Evolutionary conservation across 2,329 filamentous ascomycete species (phyloP).

Genomic region (Calycina marina): DNA sequence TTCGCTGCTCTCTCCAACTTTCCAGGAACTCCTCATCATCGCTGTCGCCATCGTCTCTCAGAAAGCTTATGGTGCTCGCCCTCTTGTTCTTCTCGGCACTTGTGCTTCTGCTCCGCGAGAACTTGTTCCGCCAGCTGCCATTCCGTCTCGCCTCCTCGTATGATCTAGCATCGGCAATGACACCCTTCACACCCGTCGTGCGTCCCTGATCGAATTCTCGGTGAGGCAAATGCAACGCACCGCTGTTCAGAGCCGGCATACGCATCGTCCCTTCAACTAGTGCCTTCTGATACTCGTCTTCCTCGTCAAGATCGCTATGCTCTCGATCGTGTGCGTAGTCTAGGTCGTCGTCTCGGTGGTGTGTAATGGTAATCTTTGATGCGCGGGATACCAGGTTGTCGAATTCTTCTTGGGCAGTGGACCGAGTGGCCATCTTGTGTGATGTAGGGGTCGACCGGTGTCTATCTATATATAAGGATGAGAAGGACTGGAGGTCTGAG

Average conservation of each 20-base stretch:
- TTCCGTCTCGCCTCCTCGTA: constrained; percentile 51
- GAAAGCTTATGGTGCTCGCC: constrained; percentile 10
- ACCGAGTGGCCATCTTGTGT: constrained; percentile 27
- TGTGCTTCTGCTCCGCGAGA: constrained; percentile 34
- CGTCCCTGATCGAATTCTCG: constrained; percentile 50
- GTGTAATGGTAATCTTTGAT: constrained; percentile 13
- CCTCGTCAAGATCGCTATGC: constrained; percentile 41
- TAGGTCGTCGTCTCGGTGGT: constrained; percentile 43
- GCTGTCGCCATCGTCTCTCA: constrained; percentile 20
- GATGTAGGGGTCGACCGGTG: no score
- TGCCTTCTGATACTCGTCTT: constrained; percentile 18
- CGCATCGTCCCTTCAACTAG: constrained; percentile 52
- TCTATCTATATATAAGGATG: no score
- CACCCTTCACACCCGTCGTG: constrained; percentile 72
- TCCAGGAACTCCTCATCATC: constrained; percentile 71
- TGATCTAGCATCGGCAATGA: constrained; percentile 70
- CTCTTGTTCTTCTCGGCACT: constrained; percentile 12
- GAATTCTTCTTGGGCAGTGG: constrained; percentile 53
- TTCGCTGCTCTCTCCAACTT: constrained; percentile 69
- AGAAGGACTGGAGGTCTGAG: constrained; percentile 3
- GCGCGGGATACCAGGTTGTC: constrained; percentile 46
- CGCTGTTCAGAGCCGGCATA: constrained; percentile 40
- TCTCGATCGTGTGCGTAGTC: constrained; percentile 33
- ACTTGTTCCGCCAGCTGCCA: constrained; percentile 23
- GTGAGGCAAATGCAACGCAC: constrained; percentile 42